These are phyloP conservation scores for Ascochyta rabiei DNA, from an alignment of 2,329 filamentous ascomycete genomes.

Conservation along the genomic window DNA sequence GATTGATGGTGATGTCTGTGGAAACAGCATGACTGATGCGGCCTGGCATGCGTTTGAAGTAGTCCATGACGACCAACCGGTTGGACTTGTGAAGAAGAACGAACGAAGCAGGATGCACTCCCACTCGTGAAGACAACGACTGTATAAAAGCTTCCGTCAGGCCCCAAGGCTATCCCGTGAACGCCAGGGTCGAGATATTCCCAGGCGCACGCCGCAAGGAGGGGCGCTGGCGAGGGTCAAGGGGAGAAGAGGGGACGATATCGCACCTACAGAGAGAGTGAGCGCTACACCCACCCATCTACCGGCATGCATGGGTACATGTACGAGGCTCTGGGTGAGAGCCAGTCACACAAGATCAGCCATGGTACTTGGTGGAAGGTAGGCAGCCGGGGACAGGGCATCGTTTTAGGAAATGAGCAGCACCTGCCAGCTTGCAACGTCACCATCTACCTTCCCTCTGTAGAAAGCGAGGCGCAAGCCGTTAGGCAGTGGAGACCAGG, in stretches of 20 bases:
- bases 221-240: constrained; percentile 4
- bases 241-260: constrained; percentile 8
- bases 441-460: constrained; percentile 27
- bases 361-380: constrained; percentile 5
- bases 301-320: constrained; percentile 22
- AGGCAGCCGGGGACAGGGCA: neutral
- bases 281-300: constrained; percentile 23
- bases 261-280: constrained; percentile 22
- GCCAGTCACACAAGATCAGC: constrained; percentile 4
- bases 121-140: neutral
- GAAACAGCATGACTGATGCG: constrained; percentile 26
- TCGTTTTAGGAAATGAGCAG: constrained; percentile 23
- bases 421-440: constrained; percentile 13
- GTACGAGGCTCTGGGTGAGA: neutral
- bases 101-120: neutral
- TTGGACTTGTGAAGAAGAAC: neutral
- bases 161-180: neutral
- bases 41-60: constrained; percentile 22
- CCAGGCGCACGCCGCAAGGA: neutral
- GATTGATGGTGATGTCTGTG: constrained; percentile 38
- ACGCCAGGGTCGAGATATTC: neutral
- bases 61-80: constrained; percentile 26
- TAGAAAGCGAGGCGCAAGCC: constrained; percentile 15
- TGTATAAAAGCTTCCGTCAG: constrained; percentile 1
- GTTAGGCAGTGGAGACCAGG: constrained; percentile 12